These are phyloP conservation scores for Globisporangium polare DNA, from an alignment of 352 stramenopile genomes.

Conservation along the genomic window DNA sequence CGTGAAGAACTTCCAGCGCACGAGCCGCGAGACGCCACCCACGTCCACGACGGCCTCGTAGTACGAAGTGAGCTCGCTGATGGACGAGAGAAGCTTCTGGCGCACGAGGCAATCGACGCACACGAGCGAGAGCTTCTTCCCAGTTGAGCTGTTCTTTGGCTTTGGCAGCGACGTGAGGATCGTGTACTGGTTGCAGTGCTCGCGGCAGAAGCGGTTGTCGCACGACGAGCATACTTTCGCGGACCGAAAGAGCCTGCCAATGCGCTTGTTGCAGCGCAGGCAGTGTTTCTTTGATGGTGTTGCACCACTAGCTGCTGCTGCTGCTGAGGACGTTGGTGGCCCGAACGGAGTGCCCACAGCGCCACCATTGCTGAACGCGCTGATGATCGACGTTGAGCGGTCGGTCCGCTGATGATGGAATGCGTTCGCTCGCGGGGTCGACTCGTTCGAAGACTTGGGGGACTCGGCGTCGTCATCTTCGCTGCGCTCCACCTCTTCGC, in stretches of 20 bases:
- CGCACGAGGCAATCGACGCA: slow-evolving; percentile 50
- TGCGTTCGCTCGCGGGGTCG: background rate
- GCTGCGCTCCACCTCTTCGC: slow-evolving; percentile 21
- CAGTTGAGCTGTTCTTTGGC: slow-evolving; percentile 5
- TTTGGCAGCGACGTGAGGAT: slow-evolving; percentile 22
- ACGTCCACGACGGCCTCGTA: slow-evolving; percentile 34
- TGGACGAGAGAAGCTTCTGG: slow-evolving; percentile 40
- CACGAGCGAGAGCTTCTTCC: slow-evolving; percentile 20
- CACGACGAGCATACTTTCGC: slow-evolving; percentile 51
- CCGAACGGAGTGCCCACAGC: background rate
- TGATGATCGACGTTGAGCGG: background rate
- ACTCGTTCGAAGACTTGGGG: slow-evolving; percentile 11
- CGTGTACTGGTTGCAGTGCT: slow-evolving; percentile 37
- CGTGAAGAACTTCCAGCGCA: slow-evolving; percentile 54
- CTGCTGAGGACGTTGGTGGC: slow-evolving; percentile 5
- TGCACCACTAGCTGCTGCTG: background rate
- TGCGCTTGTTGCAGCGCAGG: slow-evolving; percentile 36
- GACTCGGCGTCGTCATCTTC: slow-evolving; percentile 15
- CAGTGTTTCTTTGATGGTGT: slow-evolving; percentile 29
- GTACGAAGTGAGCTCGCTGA: slow-evolving; percentile 22
- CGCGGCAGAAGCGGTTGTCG: slow-evolving; percentile 39
- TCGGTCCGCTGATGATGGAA: background rate
- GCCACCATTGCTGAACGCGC: background rate
- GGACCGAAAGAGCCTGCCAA: slow-evolving; percentile 35
- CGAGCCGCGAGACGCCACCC: slow-evolving; percentile 43